phyloP scores from a whole-genome alignment of 2,329 filamentous ascomycete genomes.

The Fusarium sterilihyphosum region DNA sequence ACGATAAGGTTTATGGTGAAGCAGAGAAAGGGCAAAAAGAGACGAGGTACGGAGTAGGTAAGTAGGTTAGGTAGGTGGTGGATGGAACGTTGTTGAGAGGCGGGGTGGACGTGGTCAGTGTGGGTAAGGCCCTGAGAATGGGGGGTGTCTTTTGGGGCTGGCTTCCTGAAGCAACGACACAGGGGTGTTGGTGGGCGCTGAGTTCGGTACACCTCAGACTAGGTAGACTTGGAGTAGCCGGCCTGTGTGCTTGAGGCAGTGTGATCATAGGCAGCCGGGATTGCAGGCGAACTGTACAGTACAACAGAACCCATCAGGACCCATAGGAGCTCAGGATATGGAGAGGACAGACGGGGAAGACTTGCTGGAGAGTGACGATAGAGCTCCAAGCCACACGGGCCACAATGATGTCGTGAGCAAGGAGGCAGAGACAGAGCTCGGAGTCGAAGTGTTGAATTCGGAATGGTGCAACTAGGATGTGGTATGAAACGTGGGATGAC shows the following conservation, averaged over 20 bases:
- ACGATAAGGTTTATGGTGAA: constrained; percentile 29
- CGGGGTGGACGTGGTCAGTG: constrained; percentile 45
- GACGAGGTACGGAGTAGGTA: constrained; percentile 28
- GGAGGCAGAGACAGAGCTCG: constrained; percentile 27
- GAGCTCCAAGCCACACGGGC: constrained; percentile 36
- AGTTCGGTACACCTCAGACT: constrained; percentile 19
- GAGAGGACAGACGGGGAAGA: neutral
- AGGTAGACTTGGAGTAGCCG: constrained; percentile 18
- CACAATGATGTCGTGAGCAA: constrained; percentile 18
- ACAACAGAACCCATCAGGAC: constrained; percentile 1
- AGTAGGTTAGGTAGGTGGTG: constrained; percentile 32
- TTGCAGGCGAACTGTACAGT: constrained; percentile 3
- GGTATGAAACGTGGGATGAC: neutral
- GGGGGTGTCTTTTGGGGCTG: constrained; percentile 31
- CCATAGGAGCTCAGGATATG: neutral
- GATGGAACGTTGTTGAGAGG: constrained; percentile 48
- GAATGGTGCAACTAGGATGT: constrained; percentile 15
- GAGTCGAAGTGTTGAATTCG: constrained; percentile 20
- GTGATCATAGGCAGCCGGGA: constrained; percentile 10
- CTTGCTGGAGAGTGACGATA: constrained; percentile 17
- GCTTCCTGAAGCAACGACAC: constrained; percentile 32
- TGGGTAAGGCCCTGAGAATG: constrained; percentile 41
- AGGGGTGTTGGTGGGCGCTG: constrained; percentile 26
- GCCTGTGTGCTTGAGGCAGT: constrained; percentile 14
- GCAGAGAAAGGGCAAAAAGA: constrained; percentile 39